Evolutionary conservation across 768 basidiomycete genomes (phyloP), one percentile per base, ranked within the genome.

Genomic region (Mycena vitilis): DNA sequence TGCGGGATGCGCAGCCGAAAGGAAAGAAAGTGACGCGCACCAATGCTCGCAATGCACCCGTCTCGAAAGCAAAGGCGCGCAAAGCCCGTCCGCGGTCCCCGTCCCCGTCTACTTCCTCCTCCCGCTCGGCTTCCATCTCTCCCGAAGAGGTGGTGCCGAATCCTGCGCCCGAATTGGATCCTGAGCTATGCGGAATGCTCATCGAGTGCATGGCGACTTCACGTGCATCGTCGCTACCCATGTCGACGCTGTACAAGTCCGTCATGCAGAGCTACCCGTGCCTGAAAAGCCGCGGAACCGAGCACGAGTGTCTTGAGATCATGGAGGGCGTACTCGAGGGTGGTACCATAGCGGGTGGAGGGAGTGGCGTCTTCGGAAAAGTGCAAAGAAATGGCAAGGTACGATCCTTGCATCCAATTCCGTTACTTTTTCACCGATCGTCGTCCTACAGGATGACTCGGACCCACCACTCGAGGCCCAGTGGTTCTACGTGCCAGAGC

Each of bases 401-500:
- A 58, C 30, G 84, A 79, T 23, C 53, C 23, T 45, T 68, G 60
- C 54, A 49, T 67, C 55, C 56, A 10, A 15, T 36, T 65, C 54
- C 40, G 11, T 30, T 25, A 22, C 22, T 10, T 2, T n/a, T 57
- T 23, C 55, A 22, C 60, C 72, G 23, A 66, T 54, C 42, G 37
- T 54, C 23, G 38, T 59, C 52, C 68, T 63, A 1, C 77, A 89
- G 85, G 85, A 86, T 71, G 81, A 87, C 60, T 78, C 82, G 20
- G 84, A 85, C 59, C 77, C 81, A 0, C 82, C 86, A 45, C 74
- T 89, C 65, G 89, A 89, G 73, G 85, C 86, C 22, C 85, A 89
- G 74, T 94, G 90, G 90, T 94, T 91, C 76, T 94, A 94, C 73
- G 86, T 91, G 8, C 89, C 92, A 0, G 91, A 93, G 74, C 76